Percentiles rank a stretch among this genome's conserved stretches.
Conservation (phyloP, 768 basidiomycete species). For the Steccherinum ochraceum region DNA sequence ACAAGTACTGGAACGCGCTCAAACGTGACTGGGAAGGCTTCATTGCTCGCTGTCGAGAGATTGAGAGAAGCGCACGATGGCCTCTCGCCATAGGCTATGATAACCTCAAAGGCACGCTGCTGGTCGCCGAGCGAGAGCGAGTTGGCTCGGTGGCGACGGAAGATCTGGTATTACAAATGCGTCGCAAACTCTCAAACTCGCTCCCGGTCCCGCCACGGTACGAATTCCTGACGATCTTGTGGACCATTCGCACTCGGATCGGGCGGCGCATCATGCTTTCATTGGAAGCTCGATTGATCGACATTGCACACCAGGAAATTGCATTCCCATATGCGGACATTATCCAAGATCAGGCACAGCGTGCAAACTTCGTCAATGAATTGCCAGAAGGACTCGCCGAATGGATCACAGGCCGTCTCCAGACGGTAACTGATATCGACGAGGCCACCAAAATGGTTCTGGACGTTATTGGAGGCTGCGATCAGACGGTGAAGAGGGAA, state of each 20-base stretch:
- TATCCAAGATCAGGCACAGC: conserved; percentile 55
- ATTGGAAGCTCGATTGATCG: conserved; percentile 53
- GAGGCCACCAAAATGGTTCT: conserved; percentile 49
- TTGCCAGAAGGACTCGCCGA: conserved; percentile 54
- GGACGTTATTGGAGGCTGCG: conserved; percentile 68
- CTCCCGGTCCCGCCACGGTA: conserved; percentile 45
- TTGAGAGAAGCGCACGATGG: conserved; percentile 84
- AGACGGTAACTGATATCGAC: conserved; percentile 51
- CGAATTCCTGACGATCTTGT: conserved; percentile 52
- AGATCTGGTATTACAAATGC: conserved; percentile 60
- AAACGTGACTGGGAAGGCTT: conserved; percentile 97
- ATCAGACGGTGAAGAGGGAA: conserved; percentile 65
- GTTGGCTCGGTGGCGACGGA: conserved; percentile 56
- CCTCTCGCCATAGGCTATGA: conserved; percentile 60
- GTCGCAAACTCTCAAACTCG: conserved; percentile 40
- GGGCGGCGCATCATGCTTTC: conserved; percentile 49
- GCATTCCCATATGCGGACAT: conserved; percentile 76
- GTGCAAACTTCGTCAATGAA: conserved; percentile 44
- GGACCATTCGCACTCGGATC: conserved; percentile 56
- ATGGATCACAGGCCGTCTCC: conserved; percentile 58
- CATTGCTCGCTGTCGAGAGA: conserved; percentile 80
- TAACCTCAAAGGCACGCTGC: conserved; percentile 33
- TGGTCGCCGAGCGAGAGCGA: conserved; percentile 76
- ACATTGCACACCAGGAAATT: conserved; percentile 69
- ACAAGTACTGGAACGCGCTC: conserved; percentile 76